Conservation (phyloP, 306 rosid genomes). For the Vigna reflexopilosa region DNA sequence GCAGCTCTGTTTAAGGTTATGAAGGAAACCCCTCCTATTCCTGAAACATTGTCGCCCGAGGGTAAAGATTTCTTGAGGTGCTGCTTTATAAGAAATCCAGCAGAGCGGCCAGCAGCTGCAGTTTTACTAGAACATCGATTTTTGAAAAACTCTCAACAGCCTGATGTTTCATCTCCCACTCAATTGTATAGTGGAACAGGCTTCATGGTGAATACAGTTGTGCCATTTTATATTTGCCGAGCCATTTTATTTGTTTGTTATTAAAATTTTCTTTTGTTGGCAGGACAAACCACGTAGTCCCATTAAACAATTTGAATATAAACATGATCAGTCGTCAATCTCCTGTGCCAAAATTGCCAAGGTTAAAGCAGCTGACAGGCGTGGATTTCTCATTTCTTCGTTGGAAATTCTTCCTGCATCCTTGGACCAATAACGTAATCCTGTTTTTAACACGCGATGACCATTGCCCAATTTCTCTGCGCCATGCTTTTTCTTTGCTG, state of each 20-base stretch:
- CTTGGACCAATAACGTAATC: conserved; percentile 36
- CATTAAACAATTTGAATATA: conserved; percentile 51
- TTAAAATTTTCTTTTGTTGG: conserved; percentile 36
- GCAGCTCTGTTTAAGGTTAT: conserved; percentile 95
- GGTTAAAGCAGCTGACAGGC: conserved; percentile 59
- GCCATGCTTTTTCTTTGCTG: conserved; percentile 51
- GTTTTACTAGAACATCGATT: conserved; percentile 79
- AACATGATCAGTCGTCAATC: conserved; percentile 48
- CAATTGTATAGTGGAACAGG: conserved; percentile 48
- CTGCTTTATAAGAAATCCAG: conserved; percentile 92
- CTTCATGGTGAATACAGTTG: conserved; percentile 56
- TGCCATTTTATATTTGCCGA: conserved; percentile 9
- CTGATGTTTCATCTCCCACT: conserved; percentile 52
- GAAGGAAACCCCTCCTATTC: conserved; percentile 80
- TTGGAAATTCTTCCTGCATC: conserved; percentile 34
- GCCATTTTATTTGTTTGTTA: conserved; percentile 32
- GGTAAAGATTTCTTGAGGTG: conserved; percentile 81
- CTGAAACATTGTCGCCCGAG: conserved; percentile 74
- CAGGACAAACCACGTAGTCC: conserved; percentile 73
- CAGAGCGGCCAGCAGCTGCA: conserved; percentile 78
- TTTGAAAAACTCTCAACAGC: conserved; percentile 65
- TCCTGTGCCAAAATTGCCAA: conserved; percentile 42
- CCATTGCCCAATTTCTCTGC: conserved; percentile 46
- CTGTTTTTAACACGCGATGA: conserved; percentile 36
- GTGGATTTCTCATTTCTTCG: conserved; percentile 44